Evolutionary conservation across 495 filamentous ascomycete species (phyloP).

Genomic region (Xylaria telfairii): DNA sequence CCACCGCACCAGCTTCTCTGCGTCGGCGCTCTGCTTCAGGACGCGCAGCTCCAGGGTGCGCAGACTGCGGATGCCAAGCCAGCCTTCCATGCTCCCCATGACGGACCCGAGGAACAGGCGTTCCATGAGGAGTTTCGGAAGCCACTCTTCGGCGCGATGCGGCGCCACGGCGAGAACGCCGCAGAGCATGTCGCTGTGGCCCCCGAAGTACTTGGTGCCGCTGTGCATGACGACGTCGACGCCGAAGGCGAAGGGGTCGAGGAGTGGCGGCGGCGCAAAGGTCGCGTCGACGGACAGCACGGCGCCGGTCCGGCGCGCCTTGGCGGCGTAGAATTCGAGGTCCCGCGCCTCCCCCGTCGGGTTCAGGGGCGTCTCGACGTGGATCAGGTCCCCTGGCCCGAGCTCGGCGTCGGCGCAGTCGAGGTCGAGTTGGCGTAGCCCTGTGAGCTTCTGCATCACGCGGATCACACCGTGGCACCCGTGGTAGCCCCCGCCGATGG

Average conservation of each 20-base stretch:
- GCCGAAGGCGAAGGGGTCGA: slow-evolving; percentile 81
- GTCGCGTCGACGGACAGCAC: slow-evolving; percentile 86
- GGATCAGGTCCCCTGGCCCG: slow-evolving; percentile 79
- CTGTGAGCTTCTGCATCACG: slow-evolving; percentile 72
- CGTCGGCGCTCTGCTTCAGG: slow-evolving; percentile 71
- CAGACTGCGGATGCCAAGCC: slow-evolving; percentile 86
- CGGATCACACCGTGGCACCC: slow-evolving; percentile 85
- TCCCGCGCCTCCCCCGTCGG: slow-evolving; percentile 80
- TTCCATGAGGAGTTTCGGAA: slow-evolving; percentile 63
- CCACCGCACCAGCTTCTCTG: slow-evolving; percentile 73
- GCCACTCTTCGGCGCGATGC: slow-evolving; percentile 65
- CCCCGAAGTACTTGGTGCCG: slow-evolving; percentile 94
- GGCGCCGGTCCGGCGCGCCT: slow-evolving; percentile 75
- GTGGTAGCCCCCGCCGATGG: slow-evolving; percentile 87
- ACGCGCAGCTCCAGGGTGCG: slow-evolving; percentile 87
- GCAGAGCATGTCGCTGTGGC: slow-evolving; percentile 88
- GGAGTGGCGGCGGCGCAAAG: slow-evolving; percentile 88
- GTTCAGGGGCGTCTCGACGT: slow-evolving; percentile 92
- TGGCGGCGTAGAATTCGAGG: slow-evolving; percentile 69
- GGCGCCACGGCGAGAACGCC: slow-evolving; percentile 74
- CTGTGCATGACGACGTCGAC: slow-evolving; percentile 88
- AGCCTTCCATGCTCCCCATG: slow-evolving; percentile 89
- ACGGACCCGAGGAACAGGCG: slow-evolving; percentile 78
- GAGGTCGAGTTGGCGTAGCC: slow-evolving; percentile 68
- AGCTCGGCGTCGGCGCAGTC: slow-evolving; percentile 58